Evolutionary conservation across 2,329 filamentous ascomycete species (phyloP).

Genomic region (Fusarium nygamai): DNA sequence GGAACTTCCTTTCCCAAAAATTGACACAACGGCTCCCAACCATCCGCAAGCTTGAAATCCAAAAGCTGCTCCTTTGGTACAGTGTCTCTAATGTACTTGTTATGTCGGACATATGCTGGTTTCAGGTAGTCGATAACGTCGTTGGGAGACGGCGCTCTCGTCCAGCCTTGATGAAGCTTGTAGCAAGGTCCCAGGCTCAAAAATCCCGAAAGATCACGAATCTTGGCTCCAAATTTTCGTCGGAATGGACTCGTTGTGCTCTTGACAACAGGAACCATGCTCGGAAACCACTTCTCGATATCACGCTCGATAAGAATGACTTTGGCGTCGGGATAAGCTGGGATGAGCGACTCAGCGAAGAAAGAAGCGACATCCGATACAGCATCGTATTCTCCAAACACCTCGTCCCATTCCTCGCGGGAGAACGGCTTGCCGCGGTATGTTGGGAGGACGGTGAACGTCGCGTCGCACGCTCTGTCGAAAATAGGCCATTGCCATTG

Average conservation of each 20-base stretch:
- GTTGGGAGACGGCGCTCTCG: background rate
- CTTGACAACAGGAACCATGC: conserved; percentile 22
- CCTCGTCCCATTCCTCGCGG: conserved; percentile 36
- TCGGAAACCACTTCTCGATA: conserved; percentile 42
- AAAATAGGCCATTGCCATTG: conserved; percentile 30
- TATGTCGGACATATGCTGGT: conserved; percentile 41
- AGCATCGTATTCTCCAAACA: conserved; percentile 41
- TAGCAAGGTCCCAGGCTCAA: background rate
- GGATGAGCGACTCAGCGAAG: conserved; percentile 40
- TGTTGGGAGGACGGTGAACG: conserved; percentile 21
- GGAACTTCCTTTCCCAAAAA: conserved; percentile 49
- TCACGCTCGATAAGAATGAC: conserved; percentile 44
- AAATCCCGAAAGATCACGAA: background rate
- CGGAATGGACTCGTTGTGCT: background rate
- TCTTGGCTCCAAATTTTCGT: background rate
- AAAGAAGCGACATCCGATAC: conserved; percentile 41
- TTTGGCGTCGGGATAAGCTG: conserved; percentile 45
- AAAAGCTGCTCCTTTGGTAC: conserved; percentile 41
- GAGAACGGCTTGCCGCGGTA: conserved; percentile 35
- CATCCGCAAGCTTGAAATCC: conserved; percentile 44
- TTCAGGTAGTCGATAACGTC: conserved; percentile 14
- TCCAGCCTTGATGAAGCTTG: conserved; percentile 23
- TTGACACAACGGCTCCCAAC: conserved; percentile 48
- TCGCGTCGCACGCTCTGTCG: conserved; percentile 17
- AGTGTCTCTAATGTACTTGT: conserved; percentile 37